Evolutionary conservation across 2,329 filamentous ascomycete genomes (phyloP), one percentile per base, ranked within the genome.

Genomic region (Diaporthe sp.): DNA sequence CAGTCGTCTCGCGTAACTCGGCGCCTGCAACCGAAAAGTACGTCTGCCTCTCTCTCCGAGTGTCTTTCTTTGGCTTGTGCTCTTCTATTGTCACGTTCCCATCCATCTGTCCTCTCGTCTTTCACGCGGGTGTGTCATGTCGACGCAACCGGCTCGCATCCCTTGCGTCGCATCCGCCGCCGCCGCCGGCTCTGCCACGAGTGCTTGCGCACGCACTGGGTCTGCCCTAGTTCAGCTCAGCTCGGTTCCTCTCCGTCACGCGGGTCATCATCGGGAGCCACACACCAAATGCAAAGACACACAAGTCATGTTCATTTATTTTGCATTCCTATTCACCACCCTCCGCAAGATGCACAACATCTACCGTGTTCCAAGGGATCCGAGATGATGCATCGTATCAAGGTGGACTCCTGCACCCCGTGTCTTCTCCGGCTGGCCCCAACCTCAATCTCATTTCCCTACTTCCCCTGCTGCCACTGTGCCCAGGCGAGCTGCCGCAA

Each of bases 11-110:
- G 77, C 87, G 88, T 78, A 87, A 87, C 78, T 82, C 85, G 69
- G 85, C 86, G 77, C 78, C 84, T 68, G 84, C 80, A 73, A 84
- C 83, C 50, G 89, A 91, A 78, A 91, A 91, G 89, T 91, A 84
- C 83, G 89, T 88, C 47, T 44, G 44, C 50, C 30, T 47, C 74
- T 65, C 42, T 68, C 73, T 65, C 68, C 51, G 35, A n/a, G n/a
- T 50, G 22, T 50, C 73, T 63, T 35, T 73, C 63, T 37, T 25
- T 47, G 68, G 9, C 56, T 72, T 58, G 30, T 55, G 58, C 39
- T 15, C 58, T 42, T 8, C 39, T 44, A 19, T 44, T 44, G 58
- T 61, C 63, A 53, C 66, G 71, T 73, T 75, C 63, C 68, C 50
- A 27, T 42, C 19, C 8, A 59, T 47, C 32, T 75, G 25, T 68